phyloP scores from a whole-genome alignment of 1,284 basidiomycete genomes.

The Porphyrellus sp. region DNA sequence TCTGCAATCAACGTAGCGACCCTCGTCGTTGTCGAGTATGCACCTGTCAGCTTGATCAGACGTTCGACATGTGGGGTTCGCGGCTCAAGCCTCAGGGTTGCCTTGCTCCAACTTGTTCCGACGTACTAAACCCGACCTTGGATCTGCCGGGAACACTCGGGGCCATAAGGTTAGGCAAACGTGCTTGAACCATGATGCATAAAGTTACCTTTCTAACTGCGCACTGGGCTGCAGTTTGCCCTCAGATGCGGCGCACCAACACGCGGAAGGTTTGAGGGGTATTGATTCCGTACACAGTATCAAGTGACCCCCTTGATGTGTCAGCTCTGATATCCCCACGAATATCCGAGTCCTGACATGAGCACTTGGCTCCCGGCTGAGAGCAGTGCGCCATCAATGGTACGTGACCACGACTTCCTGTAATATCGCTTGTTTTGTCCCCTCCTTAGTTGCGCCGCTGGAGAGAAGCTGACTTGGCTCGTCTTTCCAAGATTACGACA shows the following conservation, averaged over 20 bases:
- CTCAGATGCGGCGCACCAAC: background rate
- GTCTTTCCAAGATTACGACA: no score
- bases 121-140: constrained; percentile 7
- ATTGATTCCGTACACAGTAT: constrained; percentile 17
- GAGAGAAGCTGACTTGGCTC: background rate
- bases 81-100: background rate
- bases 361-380: constrained; percentile 10
- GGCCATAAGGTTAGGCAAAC: constrained; percentile 2
- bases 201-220: constrained; percentile 19
- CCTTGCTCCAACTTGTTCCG: background rate
- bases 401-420: constrained; percentile 11
- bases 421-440: constrained; percentile 24
- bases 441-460: constrained; percentile 7
- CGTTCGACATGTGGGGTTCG: background rate
- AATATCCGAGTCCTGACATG: constrained; percentile 14
- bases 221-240: background rate
- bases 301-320: constrained; percentile 14
- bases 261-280: constrained; percentile 1
- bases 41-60: background rate
- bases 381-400: background rate
- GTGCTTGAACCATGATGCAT: constrained; percentile 3
- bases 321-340: constrained; percentile 13
- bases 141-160: background rate
- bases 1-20: background rate
- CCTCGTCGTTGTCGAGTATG: background rate